A percentile compares a stretch with the other conserved stretches of the same genome.
Evolutionary conservation across 257 asterid species (phyloP).

Genomic region (Henckelia pumila): DNA sequence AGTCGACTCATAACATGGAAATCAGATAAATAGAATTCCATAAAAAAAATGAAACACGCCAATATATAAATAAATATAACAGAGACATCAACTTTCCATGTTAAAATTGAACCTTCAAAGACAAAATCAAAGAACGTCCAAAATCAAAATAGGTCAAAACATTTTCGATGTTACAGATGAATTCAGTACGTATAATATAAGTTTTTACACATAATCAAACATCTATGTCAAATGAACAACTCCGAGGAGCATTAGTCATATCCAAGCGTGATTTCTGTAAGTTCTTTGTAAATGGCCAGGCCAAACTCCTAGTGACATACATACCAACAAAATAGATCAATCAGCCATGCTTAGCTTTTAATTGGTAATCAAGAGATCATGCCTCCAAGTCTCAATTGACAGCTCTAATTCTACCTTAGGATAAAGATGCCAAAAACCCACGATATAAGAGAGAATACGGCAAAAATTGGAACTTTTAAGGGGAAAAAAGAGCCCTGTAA

Average conservation of each 20-base stretch:
- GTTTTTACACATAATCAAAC: background rate
- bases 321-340: background rate
- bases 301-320: background rate
- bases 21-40: too few species aligned
- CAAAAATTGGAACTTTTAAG: background rate
- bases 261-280: slow-evolving; percentile 28
- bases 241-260: slow-evolving; percentile 27
- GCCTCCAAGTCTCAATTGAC: background rate
- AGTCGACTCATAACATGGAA: too few species aligned
- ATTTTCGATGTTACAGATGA: too few species aligned
- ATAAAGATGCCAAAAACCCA: background rate
- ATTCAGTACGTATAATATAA: too few species aligned
- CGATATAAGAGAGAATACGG: too few species aligned
- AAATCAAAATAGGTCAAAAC: too few species aligned
- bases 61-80: too few species aligned
- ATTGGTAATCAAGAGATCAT: background rate
- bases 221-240: slow-evolving; percentile 58
- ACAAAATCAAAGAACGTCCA: too few species aligned
- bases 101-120: too few species aligned
- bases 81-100: too few species aligned
- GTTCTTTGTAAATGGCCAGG: background rate
- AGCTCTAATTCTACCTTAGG: background rate
- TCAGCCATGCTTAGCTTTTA: background rate
- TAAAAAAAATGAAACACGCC: too few species aligned
- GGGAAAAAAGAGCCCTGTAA: background rate